Conservation (phyloP, 495 filamentous ascomycete species). For the Viridothelium virens region DNA sequence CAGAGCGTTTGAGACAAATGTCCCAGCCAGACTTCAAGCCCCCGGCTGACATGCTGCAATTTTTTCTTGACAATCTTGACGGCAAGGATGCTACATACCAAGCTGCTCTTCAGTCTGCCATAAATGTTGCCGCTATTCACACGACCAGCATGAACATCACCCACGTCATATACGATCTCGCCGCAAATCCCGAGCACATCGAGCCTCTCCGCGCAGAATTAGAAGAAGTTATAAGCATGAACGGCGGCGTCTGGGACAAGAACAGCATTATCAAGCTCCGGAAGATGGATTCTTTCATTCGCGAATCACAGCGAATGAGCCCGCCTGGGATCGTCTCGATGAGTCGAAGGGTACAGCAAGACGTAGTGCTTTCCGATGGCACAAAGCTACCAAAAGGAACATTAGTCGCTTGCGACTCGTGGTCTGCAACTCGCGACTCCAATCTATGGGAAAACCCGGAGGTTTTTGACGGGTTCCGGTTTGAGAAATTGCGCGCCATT, state of each 20-base stretch:
- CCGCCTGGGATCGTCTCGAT: conserved; percentile 32
- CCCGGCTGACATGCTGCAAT: not conserved
- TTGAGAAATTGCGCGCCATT: not conserved
- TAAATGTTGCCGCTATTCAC: not conserved
- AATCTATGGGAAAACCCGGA: not conserved
- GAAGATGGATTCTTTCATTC: conserved; percentile 50
- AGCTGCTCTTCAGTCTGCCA: not conserved
- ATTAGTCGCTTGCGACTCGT: not conserved
- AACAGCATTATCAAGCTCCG: conserved; percentile 38
- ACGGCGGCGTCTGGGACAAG: conserved; percentile 34
- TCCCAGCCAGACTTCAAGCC: not conserved
- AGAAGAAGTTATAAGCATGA: conserved; percentile 29
- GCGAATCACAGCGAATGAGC: conserved; percentile 42
- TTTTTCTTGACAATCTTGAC: not conserved
- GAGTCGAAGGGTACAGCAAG: not conserved
- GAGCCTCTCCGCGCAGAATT: conserved; percentile 48
- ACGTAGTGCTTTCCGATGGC: not conserved
- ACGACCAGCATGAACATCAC: conserved; percentile 2
- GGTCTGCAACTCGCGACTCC: no score
- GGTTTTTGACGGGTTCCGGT: not conserved
- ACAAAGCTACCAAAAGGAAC: not conserved
- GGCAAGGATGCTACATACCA: not conserved
- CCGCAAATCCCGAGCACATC: conserved; percentile 41
- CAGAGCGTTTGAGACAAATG: not conserved
- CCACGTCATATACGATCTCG: conserved; percentile 39